phyloP scores from a whole-genome alignment of 2,329 filamentous ascomycete species.

The Xylariaceae sp. region DNA sequence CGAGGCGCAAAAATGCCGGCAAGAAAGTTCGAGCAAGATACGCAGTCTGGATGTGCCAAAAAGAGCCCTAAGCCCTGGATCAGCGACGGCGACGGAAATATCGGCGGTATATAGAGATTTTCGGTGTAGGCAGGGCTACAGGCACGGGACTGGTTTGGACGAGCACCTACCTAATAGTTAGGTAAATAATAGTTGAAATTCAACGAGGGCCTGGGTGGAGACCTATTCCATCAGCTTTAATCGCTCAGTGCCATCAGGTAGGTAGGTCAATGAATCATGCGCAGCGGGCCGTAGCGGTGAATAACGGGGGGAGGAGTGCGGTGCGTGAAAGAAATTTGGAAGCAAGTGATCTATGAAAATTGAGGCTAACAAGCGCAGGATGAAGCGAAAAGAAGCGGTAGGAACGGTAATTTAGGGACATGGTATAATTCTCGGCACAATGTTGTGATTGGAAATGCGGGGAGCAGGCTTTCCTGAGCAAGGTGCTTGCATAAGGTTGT shows the following conservation, averaged over 20 bases:
- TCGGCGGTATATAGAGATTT: constrained; percentile 18
- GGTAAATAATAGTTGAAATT: constrained; percentile 18
- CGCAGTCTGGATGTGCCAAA: constrained; percentile 4
- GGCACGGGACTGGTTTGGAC: constrained; percentile 17
- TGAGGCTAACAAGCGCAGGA: neutral
- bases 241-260: constrained; percentile 4
- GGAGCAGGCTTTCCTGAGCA: constrained; percentile 9
- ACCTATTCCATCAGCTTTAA: constrained; percentile 17
- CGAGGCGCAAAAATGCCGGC: constrained; percentile 26
- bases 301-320: neutral
- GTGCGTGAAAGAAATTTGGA: neutral
- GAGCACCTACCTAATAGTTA: neutral
- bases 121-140: constrained; percentile 3
- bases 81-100: constrained; percentile 25
- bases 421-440: neutral
- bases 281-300: constrained; percentile 2
- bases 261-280: neutral
- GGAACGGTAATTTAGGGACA: constrained; percentile 1
- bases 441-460: constrained; percentile 12
- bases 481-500: constrained; percentile 13
- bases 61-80: constrained; percentile 6
- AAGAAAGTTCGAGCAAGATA: constrained; percentile 12
- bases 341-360: constrained; percentile 8
- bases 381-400: constrained; percentile 3
- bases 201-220: constrained; percentile 22